phyloP scores from a whole-genome alignment of 2,329 filamentous ascomycete species.

The Alternaria sp. region DNA sequence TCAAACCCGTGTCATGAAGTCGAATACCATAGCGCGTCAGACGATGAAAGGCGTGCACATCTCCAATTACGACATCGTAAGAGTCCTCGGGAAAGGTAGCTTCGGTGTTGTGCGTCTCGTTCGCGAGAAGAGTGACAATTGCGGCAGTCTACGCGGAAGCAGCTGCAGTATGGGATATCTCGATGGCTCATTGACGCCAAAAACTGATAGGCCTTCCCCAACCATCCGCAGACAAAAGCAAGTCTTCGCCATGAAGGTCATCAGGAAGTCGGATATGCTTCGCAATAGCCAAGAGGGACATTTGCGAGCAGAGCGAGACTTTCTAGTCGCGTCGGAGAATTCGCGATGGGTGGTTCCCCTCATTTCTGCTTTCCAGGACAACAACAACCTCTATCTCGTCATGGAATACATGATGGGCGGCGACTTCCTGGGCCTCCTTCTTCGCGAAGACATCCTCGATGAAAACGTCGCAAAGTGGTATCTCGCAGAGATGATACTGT shows the following conservation, averaged over 20 bases:
- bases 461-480: slow-evolving; percentile 86
- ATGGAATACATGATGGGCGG: slow-evolving; percentile 99
- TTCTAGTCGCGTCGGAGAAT: slow-evolving; percentile 86
- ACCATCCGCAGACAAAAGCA: slow-evolving; percentile 47
- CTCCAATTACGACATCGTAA: slow-evolving; percentile 78
- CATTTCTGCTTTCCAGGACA: slow-evolving; percentile 87
- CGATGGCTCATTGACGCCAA: slow-evolving; percentile 12
- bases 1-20: slow-evolving; percentile 72
- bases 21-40: slow-evolving; percentile 60
- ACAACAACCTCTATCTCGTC: slow-evolving; percentile 82
- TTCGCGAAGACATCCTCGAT: slow-evolving; percentile 81
- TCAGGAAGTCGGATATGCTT: slow-evolving; percentile 92
- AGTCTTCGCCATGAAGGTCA: slow-evolving; percentile 96
- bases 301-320: slow-evolving; percentile 87
- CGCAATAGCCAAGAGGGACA: slow-evolving; percentile 91
- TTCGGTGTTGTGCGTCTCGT: slow-evolving; percentile 93
- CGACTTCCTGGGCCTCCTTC: slow-evolving; percentile 86
- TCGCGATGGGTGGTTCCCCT: slow-evolving; percentile 90
- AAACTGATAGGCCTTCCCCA: not conserved
- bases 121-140: slow-evolving; percentile 61
- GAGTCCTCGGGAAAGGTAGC: slow-evolving; percentile 88
- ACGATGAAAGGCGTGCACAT: slow-evolving; percentile 59
- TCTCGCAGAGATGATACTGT: slow-evolving; percentile 93
- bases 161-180: slow-evolving; percentile 18
- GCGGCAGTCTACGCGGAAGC: slow-evolving; percentile 17